Evolutionary conservation across 306 rosid genomes (phyloP), one percentile per base, ranked within the genome.

Genomic region (Purshia tridentata): DNA sequence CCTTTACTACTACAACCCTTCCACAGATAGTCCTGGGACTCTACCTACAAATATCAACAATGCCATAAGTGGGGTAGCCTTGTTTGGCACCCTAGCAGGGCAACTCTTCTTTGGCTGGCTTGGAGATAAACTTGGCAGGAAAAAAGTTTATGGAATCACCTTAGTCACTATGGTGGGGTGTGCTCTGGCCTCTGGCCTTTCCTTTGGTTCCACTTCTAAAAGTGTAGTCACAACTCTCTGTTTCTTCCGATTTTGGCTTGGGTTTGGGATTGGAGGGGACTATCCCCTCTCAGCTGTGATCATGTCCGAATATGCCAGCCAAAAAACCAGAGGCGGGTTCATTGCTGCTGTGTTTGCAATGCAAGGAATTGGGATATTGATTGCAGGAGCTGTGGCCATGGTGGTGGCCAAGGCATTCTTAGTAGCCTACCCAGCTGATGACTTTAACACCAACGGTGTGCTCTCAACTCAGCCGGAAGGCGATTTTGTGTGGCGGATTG

Each of bases 51-150:
- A 76, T 1, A 80, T 85, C 23, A 85, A 73, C 84, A 87, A 78
- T 29, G 87, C 91, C 64, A 82, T 87, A 66, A 83, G 84, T 0
- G 88, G 87, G 1, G 84, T 81, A 13, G 91, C 89, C 6, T 70
- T 87, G 63, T 84, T 86, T 5, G 91, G 89, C 0, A 84, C 86
- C 61, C 77, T 84, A 1, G 76, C 80, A 3, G 88, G 88, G 29
- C 85, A 87, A 16, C 85, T 87, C 88, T 82, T 84, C 88, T 87
- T 87, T 87, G 88, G 91, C 91, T 87, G 85, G 85, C 84, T 84
- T 5, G 91, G 91, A 1, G 88, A 87, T 35, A 87, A 82, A 45
- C 88, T 87, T 41, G 91, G 91, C 5, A 51, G 88, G 15, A 87
- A 87, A 75, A 84, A 73, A 48, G 88, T 87, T 18, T 82, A 87